phyloP scores from a whole-genome alignment of 2,329 filamentous ascomycete genomes.

The Mollisiaceae sp. region DNA sequence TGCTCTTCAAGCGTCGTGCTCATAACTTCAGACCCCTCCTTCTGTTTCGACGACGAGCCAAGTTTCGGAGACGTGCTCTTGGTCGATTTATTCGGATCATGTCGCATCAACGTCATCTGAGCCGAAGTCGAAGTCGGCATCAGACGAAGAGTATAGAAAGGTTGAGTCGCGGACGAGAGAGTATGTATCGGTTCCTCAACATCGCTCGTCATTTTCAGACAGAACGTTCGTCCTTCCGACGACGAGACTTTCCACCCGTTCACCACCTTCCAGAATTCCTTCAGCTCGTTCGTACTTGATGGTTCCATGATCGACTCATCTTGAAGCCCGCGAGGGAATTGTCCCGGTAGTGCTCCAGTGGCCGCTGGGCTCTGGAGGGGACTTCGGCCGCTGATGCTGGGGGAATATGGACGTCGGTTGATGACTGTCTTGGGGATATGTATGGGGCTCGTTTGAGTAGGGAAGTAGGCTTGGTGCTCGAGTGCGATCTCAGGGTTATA shows the following conservation, averaged over 20 bases:
- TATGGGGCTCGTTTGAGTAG: constrained; percentile 67
- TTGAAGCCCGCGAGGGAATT: constrained; percentile 38
- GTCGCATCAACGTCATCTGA: constrained; percentile 61
- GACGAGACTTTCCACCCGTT: constrained; percentile 71
- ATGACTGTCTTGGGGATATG: constrained; percentile 68
- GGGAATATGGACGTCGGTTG: constrained; percentile 66
- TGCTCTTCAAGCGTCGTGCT: constrained; percentile 63
- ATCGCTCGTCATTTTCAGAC: constrained; percentile 60
- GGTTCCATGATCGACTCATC: constrained; percentile 40
- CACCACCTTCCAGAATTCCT: constrained; percentile 69
- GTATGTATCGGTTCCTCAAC: constrained; percentile 69
- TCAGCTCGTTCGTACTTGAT: constrained; percentile 60
- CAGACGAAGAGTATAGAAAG: constrained; percentile 70
- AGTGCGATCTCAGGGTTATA: constrained; percentile 73
- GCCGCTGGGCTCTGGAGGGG: constrained; percentile 38
- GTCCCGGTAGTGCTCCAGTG: constrained; percentile 35
- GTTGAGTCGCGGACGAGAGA: constrained; percentile 64
- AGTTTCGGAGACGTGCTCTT: constrained; percentile 32
- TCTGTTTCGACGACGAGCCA: constrained; percentile 31
- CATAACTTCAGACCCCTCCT: constrained; percentile 52
- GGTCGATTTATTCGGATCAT: constrained; percentile 62
- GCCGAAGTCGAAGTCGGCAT: constrained; percentile 69
- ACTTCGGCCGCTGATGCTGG: constrained; percentile 37
- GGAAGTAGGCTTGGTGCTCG: constrained; percentile 72
- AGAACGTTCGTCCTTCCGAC: constrained; percentile 63